Evolutionary conservation across 2,329 filamentous ascomycete species (phyloP).

Genomic region (Scedosporium boydii): DNA sequence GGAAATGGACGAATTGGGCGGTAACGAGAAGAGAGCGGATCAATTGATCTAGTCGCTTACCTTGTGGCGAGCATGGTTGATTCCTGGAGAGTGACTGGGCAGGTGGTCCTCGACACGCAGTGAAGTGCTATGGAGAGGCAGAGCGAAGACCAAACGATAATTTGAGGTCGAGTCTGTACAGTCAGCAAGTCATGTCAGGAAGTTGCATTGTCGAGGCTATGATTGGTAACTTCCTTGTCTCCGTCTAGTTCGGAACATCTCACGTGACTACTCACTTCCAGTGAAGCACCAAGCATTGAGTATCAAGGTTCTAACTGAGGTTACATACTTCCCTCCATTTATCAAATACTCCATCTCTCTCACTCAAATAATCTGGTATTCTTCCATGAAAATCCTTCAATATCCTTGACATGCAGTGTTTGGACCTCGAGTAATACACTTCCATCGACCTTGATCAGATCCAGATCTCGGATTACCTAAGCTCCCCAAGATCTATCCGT

Average conservation of each 20-base stretch:
- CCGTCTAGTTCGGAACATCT: not conserved
- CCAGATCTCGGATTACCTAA: too few relatives aligned
- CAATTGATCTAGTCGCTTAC: not conserved
- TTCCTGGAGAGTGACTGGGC: not conserved
- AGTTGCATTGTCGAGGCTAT: not conserved
- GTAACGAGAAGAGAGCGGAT: not conserved
- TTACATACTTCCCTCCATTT: too few relatives aligned
- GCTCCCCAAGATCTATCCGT: too few relatives aligned
- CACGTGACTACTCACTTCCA: not conserved
- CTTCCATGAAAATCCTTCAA: too few relatives aligned
- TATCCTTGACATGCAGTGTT: too few relatives aligned
- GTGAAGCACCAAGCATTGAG: not conserved
- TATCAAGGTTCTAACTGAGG: not conserved
- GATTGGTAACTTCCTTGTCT: not conserved
- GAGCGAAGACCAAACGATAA: not conserved
- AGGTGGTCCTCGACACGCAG: not conserved
- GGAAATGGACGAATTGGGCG: not conserved
- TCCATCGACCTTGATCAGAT: too few relatives aligned
- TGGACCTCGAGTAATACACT: too few relatives aligned
- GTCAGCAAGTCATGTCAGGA: constrained; percentile 2
- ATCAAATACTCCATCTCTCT: too few relatives aligned
- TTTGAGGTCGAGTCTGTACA: not conserved
- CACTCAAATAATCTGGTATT: too few relatives aligned
- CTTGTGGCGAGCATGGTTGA: constrained; percentile 6
- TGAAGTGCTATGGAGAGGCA: not conserved